Conservation (phyloP, 2,329 filamentous ascomycete species). For the Stemphylium lycopersici region DNA sequence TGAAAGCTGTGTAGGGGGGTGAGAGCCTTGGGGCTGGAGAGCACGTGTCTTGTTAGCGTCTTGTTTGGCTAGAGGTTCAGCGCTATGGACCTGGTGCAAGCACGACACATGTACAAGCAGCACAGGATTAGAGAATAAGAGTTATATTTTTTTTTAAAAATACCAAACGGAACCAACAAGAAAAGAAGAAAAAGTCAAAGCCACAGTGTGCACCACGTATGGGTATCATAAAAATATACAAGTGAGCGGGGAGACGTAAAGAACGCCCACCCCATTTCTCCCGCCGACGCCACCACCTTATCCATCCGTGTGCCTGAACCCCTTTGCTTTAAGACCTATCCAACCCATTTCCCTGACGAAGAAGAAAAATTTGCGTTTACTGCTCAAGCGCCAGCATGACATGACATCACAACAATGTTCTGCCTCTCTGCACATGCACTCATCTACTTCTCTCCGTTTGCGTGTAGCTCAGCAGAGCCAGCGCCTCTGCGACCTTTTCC, state of each 20-base stretch:
- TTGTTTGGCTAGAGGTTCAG: no score
- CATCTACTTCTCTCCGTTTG: background rate
- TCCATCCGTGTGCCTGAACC: no score
- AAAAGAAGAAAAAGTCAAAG: background rate
- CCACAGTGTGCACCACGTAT: constrained; percentile 9
- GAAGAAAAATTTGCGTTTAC: background rate
- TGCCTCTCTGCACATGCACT: background rate
- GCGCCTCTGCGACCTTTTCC: background rate
- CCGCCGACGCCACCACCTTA: background rate
- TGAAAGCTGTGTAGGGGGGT: no score
- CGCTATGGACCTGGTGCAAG: no score
- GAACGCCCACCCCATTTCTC: background rate
- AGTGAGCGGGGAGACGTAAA: background rate
- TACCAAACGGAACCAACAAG: background rate
- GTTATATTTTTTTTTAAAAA: background rate
- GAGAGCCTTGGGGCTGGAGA: no score
- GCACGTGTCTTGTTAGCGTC: no score
- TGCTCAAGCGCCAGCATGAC: constrained; percentile 1
- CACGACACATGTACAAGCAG: no score
- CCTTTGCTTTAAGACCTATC: background rate
- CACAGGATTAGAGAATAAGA: no score
- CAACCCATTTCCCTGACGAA: background rate
- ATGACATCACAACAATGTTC: background rate
- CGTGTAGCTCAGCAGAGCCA: background rate
- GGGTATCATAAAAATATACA: constrained; percentile 12